Evolutionary conservation across 1,284 basidiomycete species (phyloP).

Genomic region (Tilletia setariae): DNA sequence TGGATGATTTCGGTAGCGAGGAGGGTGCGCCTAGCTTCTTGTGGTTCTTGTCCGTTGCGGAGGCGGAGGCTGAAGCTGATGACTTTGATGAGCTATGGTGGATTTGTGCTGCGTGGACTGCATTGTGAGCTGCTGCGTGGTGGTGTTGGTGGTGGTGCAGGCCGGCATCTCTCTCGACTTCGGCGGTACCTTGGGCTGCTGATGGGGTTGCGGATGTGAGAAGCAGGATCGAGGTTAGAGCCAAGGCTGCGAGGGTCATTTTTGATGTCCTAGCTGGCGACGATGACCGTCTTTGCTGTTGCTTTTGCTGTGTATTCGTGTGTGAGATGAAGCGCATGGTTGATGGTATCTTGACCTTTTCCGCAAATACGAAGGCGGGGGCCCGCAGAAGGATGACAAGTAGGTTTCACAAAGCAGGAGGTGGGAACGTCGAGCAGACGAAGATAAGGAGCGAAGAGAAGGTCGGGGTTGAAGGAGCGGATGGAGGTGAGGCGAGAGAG

Average conservation of each 20-base stretch:
- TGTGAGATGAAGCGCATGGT: too few species aligned
- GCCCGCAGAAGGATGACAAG: too few species aligned
- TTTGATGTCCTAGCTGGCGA: neutral
- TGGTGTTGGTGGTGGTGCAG: neutral
- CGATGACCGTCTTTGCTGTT: too few species aligned
- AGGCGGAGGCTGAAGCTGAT: neutral
- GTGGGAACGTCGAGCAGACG: too few species aligned
- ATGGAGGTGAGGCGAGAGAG: too few species aligned
- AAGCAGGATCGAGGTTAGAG: neutral
- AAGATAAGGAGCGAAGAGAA: too few species aligned
- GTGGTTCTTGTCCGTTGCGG: neutral
- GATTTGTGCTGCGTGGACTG: neutral
- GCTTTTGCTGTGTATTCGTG: too few species aligned
- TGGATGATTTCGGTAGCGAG: neutral
- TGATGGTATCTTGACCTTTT: too few species aligned
- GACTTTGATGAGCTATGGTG: neutral
- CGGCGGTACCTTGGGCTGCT: neutral
- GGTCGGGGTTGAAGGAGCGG: too few species aligned
- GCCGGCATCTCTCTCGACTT: neutral
- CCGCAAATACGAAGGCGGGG: too few species aligned
- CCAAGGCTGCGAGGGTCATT: neutral
- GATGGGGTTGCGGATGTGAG: neutral
- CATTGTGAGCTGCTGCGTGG: neutral
- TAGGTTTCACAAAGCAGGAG: too few species aligned
- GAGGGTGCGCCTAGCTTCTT: neutral